Percentiles rank a stretch among this genome's conserved stretches.
These are phyloP conservation scores for Mercurialis annua DNA, from an alignment of 345 rosid genomes.

Conservation along the genomic window DNA sequence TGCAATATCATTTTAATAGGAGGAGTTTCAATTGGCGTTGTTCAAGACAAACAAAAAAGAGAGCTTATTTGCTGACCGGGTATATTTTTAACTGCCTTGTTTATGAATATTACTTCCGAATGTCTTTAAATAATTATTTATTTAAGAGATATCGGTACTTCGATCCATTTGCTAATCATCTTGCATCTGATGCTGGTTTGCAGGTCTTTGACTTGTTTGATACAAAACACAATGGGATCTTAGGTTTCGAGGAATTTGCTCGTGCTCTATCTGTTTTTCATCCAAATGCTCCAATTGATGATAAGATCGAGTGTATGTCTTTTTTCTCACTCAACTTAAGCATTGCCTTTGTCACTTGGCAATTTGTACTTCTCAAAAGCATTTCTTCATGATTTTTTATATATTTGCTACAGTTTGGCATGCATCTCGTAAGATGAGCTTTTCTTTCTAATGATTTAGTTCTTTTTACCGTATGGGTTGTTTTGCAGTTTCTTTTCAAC, in stretches of 20 bases:
- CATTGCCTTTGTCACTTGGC: not conserved
- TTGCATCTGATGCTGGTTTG: slow-evolving; percentile 10
- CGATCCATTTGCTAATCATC: slow-evolving; percentile 1
- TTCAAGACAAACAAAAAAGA: slow-evolving; percentile 97
- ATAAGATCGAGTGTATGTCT: slow-evolving; percentile 79
- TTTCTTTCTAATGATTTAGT: not conserved
- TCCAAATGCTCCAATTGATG: slow-evolving; percentile 93
- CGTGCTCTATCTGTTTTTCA: slow-evolving; percentile 98
- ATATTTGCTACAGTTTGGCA: not conserved
- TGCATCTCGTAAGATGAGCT: not conserved
- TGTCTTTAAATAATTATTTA: not conserved
- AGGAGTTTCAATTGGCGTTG: slow-evolving; percentile 94
- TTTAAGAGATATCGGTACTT: not conserved
- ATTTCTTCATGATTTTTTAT: not conserved
- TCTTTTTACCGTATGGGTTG: slow-evolving; percentile 10
- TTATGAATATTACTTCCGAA: not conserved
- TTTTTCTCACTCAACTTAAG: not conserved
- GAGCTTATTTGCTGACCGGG: slow-evolving; percentile 98
- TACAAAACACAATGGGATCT: slow-evolving; percentile 93
- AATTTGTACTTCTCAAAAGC: not conserved
- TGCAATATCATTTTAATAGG: slow-evolving; percentile 42
- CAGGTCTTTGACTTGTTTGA: slow-evolving; percentile 98
- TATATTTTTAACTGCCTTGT: slow-evolving; percentile 24
- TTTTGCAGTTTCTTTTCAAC: slow-evolving; percentile 85
- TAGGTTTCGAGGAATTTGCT: slow-evolving; percentile 98